Conservation (phyloP, 1,284 basidiomycete species). For the Taiwanofungus camphoratus region DNA sequence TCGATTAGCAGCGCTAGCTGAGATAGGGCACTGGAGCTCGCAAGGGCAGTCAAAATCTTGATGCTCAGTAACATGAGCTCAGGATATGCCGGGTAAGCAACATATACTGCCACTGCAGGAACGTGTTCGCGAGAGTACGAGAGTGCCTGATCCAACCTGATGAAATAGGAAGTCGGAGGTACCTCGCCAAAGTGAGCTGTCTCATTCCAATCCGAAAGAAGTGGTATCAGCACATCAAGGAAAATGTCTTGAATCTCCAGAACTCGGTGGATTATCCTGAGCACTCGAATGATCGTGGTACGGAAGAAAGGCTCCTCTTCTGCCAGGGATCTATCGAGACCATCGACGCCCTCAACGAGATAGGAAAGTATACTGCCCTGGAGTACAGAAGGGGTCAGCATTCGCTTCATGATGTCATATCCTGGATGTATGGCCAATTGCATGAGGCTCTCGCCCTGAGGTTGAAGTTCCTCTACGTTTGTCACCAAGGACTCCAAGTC, state of each 20-base stretch:
- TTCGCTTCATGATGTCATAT: constrained; percentile 77
- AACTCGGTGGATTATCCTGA: constrained; percentile 80
- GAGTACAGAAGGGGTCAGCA: constrained; percentile 70
- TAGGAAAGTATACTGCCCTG: constrained; percentile 73
- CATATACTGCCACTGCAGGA: constrained; percentile 80
- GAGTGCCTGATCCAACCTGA: constrained; percentile 76
- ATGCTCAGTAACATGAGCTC: constrained; percentile 78
- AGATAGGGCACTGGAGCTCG: constrained; percentile 49
- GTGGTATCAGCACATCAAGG: constrained; percentile 82
- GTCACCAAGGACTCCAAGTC: constrained; percentile 65
- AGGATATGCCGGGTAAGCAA: constrained; percentile 65
- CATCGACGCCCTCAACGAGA: constrained; percentile 71
- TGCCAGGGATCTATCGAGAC: constrained; percentile 66
- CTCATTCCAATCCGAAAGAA: constrained; percentile 63
- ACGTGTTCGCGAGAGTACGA: constrained; percentile 74
- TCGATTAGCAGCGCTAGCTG: constrained; percentile 80
- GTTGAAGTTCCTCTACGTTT: constrained; percentile 41
- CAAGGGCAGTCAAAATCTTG: constrained; percentile 74
- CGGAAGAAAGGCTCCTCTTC: constrained; percentile 68
- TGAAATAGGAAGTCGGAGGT: constrained; percentile 64
- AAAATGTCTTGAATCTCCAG: constrained; percentile 88
- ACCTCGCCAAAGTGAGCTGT: constrained; percentile 46
- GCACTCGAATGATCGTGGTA: constrained; percentile 71
- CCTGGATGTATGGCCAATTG: constrained; percentile 77
- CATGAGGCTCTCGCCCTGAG: constrained; percentile 47